These are phyloP conservation scores for Elsinoe australis DNA, from an alignment of 2,329 filamentous ascomycete genomes.

Conservation along the genomic window DNA sequence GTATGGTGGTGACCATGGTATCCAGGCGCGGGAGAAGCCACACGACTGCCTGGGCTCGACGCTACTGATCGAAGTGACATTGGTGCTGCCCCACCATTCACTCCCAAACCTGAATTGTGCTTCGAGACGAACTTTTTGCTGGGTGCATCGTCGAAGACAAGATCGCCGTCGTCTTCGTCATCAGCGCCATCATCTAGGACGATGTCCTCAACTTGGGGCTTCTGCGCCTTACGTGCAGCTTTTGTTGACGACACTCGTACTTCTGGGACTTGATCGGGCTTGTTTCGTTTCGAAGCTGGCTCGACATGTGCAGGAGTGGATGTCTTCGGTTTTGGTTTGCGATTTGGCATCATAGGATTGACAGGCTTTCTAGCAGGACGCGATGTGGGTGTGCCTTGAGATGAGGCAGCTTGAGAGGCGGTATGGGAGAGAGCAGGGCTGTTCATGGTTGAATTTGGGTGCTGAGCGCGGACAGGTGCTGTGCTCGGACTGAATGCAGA, in stretches of 20 bases:
- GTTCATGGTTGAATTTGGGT: constrained; percentile 18
- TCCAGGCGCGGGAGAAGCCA: constrained; percentile 22
- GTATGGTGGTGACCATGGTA: constrained; percentile 19
- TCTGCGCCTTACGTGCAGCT: constrained; percentile 18
- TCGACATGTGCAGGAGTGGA: constrained; percentile 20
- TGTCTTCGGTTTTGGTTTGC: constrained; percentile 12
- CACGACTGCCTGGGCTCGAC: constrained; percentile 25
- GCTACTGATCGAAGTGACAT: constrained; percentile 30
- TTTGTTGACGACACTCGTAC: constrained; percentile 26
- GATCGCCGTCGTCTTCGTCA: constrained; percentile 23
- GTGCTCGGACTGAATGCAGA: constrained; percentile 19
- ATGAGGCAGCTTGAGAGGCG: constrained; percentile 17
- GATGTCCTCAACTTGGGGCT: constrained; percentile 21
- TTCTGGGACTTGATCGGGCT: constrained; percentile 13
- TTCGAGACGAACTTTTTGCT: not conserved
- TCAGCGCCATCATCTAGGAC: constrained; percentile 22
- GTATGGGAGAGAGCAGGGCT: constrained; percentile 23
- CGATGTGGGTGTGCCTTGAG: constrained; percentile 17
- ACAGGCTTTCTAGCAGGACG: constrained; percentile 16
- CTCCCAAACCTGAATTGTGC: constrained; percentile 1
- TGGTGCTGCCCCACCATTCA: not conserved
- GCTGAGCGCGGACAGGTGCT: constrained; percentile 24
- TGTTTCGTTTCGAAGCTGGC: constrained; percentile 16
- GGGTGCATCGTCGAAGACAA: constrained; percentile 5
- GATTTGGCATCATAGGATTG: constrained; percentile 8